Evolutionary conservation across 805 yeast genomes (phyloP).

Genomic region (Wickerhamiella slavikovae): DNA sequence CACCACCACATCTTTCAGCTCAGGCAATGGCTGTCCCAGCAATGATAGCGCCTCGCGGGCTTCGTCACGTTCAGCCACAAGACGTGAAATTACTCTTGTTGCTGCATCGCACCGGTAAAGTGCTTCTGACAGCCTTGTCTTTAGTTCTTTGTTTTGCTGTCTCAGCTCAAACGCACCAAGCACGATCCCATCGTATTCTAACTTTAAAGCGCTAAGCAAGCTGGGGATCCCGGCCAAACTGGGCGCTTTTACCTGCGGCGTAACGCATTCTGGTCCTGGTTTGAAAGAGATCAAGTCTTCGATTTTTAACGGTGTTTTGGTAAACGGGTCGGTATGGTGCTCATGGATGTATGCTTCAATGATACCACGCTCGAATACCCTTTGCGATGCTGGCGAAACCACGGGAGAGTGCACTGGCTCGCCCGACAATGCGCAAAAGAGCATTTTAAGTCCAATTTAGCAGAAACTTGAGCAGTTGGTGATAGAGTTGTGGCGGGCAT

Average conservation of each 20-base stretch:
- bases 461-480: too few relatives aligned
- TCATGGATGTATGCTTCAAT: conserved; percentile 42
- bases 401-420: conserved; percentile 52
- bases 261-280: conserved; percentile 20
- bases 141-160: conserved; percentile 43
- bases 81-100: conserved; percentile 57
- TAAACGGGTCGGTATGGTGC: conserved; percentile 57
- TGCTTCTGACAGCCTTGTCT: conserved; percentile 56
- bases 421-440: conserved; percentile 35
- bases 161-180: conserved; percentile 60
- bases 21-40: too few relatives aligned
- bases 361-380: conserved; percentile 46
- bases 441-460: too few relatives aligned
- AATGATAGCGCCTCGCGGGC: too few relatives aligned
- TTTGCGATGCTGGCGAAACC: conserved; percentile 42
- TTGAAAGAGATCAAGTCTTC: conserved; percentile 22
- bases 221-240: conserved; percentile 55
- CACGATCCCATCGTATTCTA: conserved; percentile 78
- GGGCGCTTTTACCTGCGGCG: too few relatives aligned
- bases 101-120: conserved; percentile 83
- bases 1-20: too few relatives aligned
- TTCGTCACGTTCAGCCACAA: conserved; percentile 54
- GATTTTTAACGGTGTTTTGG: conserved; percentile 47
- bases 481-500: too few relatives aligned
- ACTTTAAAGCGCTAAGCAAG: conserved; percentile 52